Evolutionary conservation across 108 stramenopile species (phyloP).

Genomic region (Conticribra weissflogii): DNA sequence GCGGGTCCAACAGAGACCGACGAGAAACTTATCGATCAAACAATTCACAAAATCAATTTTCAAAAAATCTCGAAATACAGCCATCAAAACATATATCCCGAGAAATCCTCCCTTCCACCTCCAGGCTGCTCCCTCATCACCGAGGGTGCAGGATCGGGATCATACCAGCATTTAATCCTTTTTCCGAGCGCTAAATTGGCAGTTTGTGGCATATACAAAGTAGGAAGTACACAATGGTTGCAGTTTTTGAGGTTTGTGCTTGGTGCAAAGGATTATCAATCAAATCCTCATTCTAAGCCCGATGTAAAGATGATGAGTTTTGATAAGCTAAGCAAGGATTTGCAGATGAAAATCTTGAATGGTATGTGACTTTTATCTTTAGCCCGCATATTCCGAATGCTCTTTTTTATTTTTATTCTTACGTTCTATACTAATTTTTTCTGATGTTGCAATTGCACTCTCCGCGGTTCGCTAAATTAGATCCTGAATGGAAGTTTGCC

Average conservation of each 20-base stretch:
- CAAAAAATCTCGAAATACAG: constrained; percentile 1
- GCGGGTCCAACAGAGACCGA: no score
- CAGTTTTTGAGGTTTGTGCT: constrained; percentile 51
- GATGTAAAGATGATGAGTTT: constrained; percentile 40
- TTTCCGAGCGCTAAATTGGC: constrained; percentile 57
- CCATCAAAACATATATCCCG: constrained; percentile 13
- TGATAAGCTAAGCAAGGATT: constrained; percentile 15
- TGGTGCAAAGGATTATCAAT: constrained; percentile 52
- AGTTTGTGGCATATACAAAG: constrained; percentile 60
- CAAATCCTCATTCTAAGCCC: constrained; percentile 40
- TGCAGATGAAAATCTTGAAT: constrained; percentile 27
- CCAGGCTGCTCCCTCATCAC: constrained; percentile 14
- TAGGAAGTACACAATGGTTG: constrained; percentile 53
- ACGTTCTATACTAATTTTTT: not conserved
- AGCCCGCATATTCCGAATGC: not conserved
- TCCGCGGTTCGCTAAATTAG: not conserved
- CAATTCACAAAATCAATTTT: not conserved
- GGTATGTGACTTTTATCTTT: not conserved
- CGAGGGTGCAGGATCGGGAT: constrained; percentile 18
- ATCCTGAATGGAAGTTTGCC: constrained; percentile 25
- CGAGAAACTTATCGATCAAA: not conserved
- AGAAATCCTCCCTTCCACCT: constrained; percentile 7
- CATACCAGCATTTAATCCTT: constrained; percentile 41
- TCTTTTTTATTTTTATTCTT: not conserved
- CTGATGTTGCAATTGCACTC: not conserved